phyloP scores from a whole-genome alignment of 192 early-diverging fungal species.

The Coemansia sp. region DNA sequence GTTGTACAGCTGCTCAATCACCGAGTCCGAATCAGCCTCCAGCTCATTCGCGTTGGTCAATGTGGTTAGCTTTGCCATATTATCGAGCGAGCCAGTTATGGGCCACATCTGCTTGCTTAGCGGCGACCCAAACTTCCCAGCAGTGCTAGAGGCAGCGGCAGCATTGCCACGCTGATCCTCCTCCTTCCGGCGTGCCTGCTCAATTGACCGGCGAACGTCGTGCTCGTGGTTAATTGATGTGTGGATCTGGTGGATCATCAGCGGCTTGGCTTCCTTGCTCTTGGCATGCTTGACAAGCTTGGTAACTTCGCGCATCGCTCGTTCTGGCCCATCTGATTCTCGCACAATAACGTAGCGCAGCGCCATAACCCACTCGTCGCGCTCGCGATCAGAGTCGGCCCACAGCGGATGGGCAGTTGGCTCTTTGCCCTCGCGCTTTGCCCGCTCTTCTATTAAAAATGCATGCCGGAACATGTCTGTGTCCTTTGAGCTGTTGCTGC shows the following conservation, averaged over 20 bases:
- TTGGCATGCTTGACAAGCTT: slow-evolving; percentile 40
- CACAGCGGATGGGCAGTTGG: slow-evolving; percentile 76
- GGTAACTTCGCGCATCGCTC: slow-evolving; percentile 47
- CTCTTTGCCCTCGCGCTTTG: slow-evolving; percentile 63
- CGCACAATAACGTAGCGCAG: slow-evolving; percentile 61
- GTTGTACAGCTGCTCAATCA: slow-evolving; percentile 13
- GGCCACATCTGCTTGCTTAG: slow-evolving; percentile 51
- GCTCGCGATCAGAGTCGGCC: slow-evolving; percentile 84
- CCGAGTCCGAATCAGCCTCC: slow-evolving; percentile 9
- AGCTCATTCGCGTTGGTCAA: background rate
- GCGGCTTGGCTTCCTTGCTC: slow-evolving; percentile 42
- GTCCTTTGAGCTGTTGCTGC: slow-evolving; percentile 41
- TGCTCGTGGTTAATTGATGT: slow-evolving; percentile 53
- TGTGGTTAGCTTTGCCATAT: slow-evolving; percentile 9
- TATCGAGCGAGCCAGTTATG: slow-evolving; percentile 20
- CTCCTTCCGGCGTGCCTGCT: slow-evolving; percentile 34
- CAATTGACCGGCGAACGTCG: slow-evolving; percentile 45
- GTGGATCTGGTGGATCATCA: slow-evolving; percentile 55
- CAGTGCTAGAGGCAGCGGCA: background rate
- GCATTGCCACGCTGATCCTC: slow-evolving; percentile 20
- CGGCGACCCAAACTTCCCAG: slow-evolving; percentile 34
- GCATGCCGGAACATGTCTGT: slow-evolving; percentile 76
- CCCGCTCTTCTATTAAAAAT: slow-evolving; percentile 80
- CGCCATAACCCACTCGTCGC: slow-evolving; percentile 87
- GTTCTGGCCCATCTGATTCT: slow-evolving; percentile 46